Base-by-base conservation (phyloP, 2,329 filamentous ascomycete species). In the Cladosporium cucumerinum region DNA sequence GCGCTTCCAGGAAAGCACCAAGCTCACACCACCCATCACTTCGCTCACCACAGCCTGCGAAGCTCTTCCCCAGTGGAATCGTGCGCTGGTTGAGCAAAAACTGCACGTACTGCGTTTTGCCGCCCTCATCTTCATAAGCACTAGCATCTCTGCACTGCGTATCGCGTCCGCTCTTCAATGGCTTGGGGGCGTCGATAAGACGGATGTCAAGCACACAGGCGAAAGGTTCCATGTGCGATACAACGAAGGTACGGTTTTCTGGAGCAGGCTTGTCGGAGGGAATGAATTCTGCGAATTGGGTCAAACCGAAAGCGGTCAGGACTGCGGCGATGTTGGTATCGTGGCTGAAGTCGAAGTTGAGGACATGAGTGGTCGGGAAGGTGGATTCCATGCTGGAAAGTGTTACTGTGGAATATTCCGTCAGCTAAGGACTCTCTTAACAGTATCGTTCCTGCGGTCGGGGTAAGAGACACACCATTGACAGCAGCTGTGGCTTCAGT, bases 11-110 rank as follows among this genome's bases (percentile, higher is more conserved):
- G 71, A 93, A 92, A 0, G 87, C 87, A 2, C 82, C 82, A 55
- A 93, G 75, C 73, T 92, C 89, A 73, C 90, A 93, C 89, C 90
- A 93, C 0, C 90, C 90, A 74, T 93, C 90, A 51, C 87, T 83
- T 5, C 90, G 79, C 14, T 82, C 73, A 1, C 85, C 88, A 70
- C 90, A 93, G 65, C 87, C 85, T 1, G 84, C 76, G 66, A 91
- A 87, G 72, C 87, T 91, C 66, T 76, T 76, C 6, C 89, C 87
- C 0, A 93, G 79, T 1, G 90, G 90, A 0, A 93, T 72, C 0
- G 89, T 93, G 32, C 90, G 82, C 66, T 75, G 71, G 74, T 92
- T 92, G 52, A 92, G 81, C 3, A 92, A 77, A 71, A 93, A 90
- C 74, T 92, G 89, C 6, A 93, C 81, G 74, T 93, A 93, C 61